A percentile compares a stretch with the other conserved stretches of the same genome.
Evolutionary conservation across 1,284 basidiomycete genomes (phyloP).

Genomic region (Kwoniella shivajii): DNA sequence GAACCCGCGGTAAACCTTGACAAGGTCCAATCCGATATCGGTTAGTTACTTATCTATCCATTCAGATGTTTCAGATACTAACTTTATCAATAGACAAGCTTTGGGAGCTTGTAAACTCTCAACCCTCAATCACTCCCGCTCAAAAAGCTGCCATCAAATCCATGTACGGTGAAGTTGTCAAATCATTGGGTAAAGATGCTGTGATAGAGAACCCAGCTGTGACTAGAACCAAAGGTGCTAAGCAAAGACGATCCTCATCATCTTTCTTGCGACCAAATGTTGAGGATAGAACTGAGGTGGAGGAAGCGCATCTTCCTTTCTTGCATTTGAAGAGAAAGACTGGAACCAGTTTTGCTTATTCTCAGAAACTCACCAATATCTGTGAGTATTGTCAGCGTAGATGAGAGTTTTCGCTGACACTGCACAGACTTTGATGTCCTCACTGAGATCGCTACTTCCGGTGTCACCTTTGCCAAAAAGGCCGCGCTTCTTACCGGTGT

Average conservation of each 20-base stretch:
- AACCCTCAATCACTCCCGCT: slow-evolving; percentile 93
- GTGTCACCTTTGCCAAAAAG: slow-evolving; percentile 98
- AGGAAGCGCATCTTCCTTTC: slow-evolving; percentile 88
- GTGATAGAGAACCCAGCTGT: slow-evolving; percentile 30
- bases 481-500: slow-evolving; percentile 97
- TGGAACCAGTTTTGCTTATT: slow-evolving; percentile 94
- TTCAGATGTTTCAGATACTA: slow-evolving; percentile 2
- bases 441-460: slow-evolving; percentile 96
- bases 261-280: slow-evolving; percentile 89
- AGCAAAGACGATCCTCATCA: slow-evolving; percentile 77
- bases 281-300: slow-evolving; percentile 69
- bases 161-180: slow-evolving; percentile 91
- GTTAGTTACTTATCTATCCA: slow-evolving; percentile 23
- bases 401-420: not conserved
- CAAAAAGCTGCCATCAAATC: slow-evolving; percentile 98
- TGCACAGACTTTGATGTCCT: slow-evolving; percentile 78
- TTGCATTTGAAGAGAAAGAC: slow-evolving; percentile 97
- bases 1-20: slow-evolving; percentile 83
- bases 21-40: slow-evolving; percentile 93
- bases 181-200: slow-evolving; percentile 58
- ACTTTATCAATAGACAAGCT: slow-evolving; percentile 64
- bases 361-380: slow-evolving; percentile 90
- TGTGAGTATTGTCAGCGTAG: slow-evolving; percentile 48
- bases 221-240: slow-evolving; percentile 41
- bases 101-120: slow-evolving; percentile 95